phyloP scores from a whole-genome alignment of 192 early-diverging fungal genomes.

The Umbelopsis isabellina region DNA sequence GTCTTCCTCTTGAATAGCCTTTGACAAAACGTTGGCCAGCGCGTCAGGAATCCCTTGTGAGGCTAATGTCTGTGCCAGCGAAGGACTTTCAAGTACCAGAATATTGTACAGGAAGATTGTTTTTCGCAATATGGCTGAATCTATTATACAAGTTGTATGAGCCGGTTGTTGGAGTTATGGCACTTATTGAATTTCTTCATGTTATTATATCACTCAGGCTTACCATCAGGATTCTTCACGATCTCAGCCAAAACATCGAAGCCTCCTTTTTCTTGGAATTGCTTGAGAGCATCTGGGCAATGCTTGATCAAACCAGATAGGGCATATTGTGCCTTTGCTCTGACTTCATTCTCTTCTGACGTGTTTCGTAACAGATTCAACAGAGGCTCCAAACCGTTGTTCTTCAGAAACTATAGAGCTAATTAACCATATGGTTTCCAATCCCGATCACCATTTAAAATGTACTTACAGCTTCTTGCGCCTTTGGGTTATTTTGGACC shows the following conservation, averaged over 20 bases:
- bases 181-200: background rate
- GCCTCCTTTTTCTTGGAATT: slow-evolving; percentile 56
- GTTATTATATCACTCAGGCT: slow-evolving; percentile 19
- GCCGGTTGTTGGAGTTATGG: background rate
- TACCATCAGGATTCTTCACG: slow-evolving; percentile 48
- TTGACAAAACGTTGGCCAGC: slow-evolving; percentile 44
- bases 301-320: slow-evolving; percentile 69
- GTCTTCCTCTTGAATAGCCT: slow-evolving; percentile 46
- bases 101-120: slow-evolving; percentile 66
- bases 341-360: slow-evolving; percentile 47
- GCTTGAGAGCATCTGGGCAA: slow-evolving; percentile 53
- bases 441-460: background rate
- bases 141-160: slow-evolving; percentile 25
- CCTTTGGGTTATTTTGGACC: slow-evolving; percentile 90
- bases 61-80: slow-evolving; percentile 44
- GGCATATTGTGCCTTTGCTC: slow-evolving; percentile 73
- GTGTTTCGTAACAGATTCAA: slow-evolving; percentile 47
- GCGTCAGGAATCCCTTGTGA: slow-evolving; percentile 51
- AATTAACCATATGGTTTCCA: background rate
- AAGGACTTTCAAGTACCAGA: slow-evolving; percentile 61
- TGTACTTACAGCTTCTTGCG: slow-evolving; percentile 70
- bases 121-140: slow-evolving; percentile 51
- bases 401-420: slow-evolving; percentile 45
- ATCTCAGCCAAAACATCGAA: slow-evolving; percentile 49
- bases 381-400: slow-evolving; percentile 50